Conservation (phyloP, 2,329 filamentous ascomycete species). For the Neurospora sp. region DNA sequence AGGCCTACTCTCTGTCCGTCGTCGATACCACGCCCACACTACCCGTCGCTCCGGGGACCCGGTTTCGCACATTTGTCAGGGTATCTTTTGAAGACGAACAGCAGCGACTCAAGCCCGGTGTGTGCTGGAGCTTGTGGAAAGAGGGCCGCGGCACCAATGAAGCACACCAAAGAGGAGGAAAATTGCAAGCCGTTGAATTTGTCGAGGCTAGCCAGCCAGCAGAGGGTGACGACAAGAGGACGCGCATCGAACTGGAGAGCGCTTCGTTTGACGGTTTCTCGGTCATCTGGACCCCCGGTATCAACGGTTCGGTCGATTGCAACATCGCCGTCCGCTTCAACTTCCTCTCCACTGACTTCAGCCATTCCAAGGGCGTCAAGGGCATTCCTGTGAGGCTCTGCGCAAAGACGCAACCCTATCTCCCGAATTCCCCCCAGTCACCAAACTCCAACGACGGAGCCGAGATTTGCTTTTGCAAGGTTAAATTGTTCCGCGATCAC, state of each 20-base stretch:
- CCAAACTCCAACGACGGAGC: conserved; percentile 34
- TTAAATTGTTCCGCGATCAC: conserved; percentile 93
- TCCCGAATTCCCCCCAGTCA: conserved; percentile 43
- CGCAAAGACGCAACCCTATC: conserved; percentile 65
- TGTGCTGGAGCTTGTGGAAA: conserved; percentile 81
- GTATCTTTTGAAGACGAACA: conserved; percentile 96
- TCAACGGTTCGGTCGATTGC: conserved; percentile 63
- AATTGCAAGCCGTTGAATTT: conserved; percentile 89
- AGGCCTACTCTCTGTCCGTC: conserved; percentile 82
- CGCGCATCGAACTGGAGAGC: conserved; percentile 59
- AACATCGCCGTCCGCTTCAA: conserved; percentile 91
- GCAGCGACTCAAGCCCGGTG: conserved; percentile 63
- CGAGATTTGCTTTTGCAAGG: conserved; percentile 91
- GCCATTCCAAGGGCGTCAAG: conserved; percentile 96
- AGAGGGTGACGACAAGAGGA: conserved; percentile 55
- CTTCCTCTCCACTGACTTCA: conserved; percentile 96
- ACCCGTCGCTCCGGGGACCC: conserved; percentile 49
- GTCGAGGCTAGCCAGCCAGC: conserved; percentile 57
- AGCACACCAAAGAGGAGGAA: conserved; percentile 85
- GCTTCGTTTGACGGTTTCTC: conserved; percentile 92
- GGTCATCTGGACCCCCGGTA: conserved; percentile 73
- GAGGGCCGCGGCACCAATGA: conserved; percentile 93
- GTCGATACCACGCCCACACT: conserved; percentile 62
- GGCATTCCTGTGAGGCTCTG: conserved; percentile 91
- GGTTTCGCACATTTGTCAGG: conserved; percentile 85